These are phyloP conservation scores for Scolecobasidium constrictum DNA, from an alignment of 2,329 filamentous ascomycete species.

Conservation along the genomic window DNA sequence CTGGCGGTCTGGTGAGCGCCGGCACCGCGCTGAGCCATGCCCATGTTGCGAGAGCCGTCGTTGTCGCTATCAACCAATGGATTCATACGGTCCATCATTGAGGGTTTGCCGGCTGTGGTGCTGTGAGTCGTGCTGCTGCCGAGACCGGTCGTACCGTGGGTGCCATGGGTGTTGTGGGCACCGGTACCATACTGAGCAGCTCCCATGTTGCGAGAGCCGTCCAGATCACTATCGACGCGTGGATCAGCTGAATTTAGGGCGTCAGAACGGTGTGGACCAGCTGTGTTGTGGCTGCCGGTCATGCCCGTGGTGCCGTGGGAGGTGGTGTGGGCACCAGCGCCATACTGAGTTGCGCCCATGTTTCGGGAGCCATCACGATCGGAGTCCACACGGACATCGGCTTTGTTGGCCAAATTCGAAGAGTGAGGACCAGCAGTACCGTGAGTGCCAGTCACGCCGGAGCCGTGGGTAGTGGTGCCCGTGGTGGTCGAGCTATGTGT, in stretches of 20 bases:
- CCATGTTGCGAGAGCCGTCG: constrained; percentile 4
- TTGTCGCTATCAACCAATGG: constrained; percentile 2
- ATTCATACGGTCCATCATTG: background rate
- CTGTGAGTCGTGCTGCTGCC: constrained; percentile 14
- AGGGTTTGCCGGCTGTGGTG: too few relatives aligned
- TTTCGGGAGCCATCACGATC: constrained; percentile 18
- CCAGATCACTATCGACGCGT: constrained; percentile 13
- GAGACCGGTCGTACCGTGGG: constrained; percentile 10
- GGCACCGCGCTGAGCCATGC: constrained; percentile 2
- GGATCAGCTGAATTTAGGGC: constrained; percentile 12
- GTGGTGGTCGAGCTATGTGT: constrained; percentile 1
- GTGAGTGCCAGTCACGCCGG: background rate
- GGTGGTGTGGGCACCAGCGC: constrained; percentile 11
- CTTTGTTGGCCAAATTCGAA: constrained; percentile 17
- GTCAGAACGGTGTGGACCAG: constrained; percentile 6
- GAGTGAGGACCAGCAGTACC: constrained; percentile 20
- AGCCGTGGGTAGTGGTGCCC: background rate
- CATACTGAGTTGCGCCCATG: constrained; percentile 5
- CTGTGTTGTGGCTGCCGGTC: constrained; percentile 4
- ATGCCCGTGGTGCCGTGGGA: constrained; percentile 3
- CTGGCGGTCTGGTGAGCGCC: background rate
- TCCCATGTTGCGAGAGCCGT: constrained; percentile 4
- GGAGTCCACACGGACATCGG: constrained; percentile 18
- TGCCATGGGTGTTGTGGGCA: constrained; percentile 3
- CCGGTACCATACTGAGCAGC: constrained; percentile 5